These are phyloP conservation scores for Macadamia tetraphylla DNA, from an alignment of 164 flowering plant genomes.

Conservation along the genomic window DNA sequence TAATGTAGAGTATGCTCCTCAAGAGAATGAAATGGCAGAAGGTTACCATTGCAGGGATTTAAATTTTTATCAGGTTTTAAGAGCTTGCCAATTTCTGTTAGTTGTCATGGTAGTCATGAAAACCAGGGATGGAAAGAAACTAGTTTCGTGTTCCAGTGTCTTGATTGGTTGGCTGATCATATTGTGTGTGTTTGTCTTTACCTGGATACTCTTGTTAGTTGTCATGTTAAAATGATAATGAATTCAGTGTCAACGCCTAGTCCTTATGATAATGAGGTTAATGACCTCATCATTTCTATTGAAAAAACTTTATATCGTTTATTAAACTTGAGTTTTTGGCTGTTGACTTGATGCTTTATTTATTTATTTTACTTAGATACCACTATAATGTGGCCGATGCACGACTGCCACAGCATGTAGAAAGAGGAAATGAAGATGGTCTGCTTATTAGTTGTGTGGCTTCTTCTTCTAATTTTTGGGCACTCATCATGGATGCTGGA, in stretches of 20 bases:
- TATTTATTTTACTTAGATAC: conserved; percentile 37
- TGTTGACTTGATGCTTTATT: neutral
- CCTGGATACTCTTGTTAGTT: too few species aligned
- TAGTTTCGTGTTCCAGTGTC: too few species aligned
- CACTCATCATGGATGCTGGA: conserved; percentile 92
- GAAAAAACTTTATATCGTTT: neutral
- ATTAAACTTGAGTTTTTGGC: neutral
- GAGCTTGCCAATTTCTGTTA: too few species aligned
- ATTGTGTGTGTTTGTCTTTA: too few species aligned
- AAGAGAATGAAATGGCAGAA: neutral
- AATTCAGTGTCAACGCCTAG: too few species aligned
- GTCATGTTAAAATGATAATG: too few species aligned
- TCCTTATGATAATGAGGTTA: too few species aligned
- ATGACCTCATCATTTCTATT: neutral
- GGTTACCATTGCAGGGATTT: too few species aligned
- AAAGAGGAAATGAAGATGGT: conserved; percentile 81
- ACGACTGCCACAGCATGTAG: conserved; percentile 76
- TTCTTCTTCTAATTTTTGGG: conserved; percentile 88
- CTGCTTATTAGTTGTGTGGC: conserved; percentile 76
- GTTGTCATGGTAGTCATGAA: too few species aligned
- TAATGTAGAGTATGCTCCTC: neutral
- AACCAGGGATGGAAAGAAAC: too few species aligned
- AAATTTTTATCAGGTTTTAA: too few species aligned
- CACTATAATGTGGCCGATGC: conserved; percentile 85
- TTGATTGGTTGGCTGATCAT: too few species aligned